Evolutionary conservation across 768 basidiomycete genomes (phyloP), one percentile per base, ranked within the genome.

Genomic region (Hypholoma fasciculare): DNA sequence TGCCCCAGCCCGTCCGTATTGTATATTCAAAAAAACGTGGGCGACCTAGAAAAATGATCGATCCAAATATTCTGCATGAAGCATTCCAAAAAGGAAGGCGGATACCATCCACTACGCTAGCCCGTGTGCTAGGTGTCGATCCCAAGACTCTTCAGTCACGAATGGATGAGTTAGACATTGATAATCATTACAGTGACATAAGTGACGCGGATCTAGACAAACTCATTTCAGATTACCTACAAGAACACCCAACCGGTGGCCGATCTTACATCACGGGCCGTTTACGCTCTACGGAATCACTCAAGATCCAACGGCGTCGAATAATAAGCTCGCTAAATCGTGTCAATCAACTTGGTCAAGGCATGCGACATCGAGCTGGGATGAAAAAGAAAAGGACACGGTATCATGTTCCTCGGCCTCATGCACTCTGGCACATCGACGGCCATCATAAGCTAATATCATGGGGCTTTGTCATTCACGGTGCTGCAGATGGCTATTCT

Each of bases 381-480:
- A 42, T 11, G 9, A n/a, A 12, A 16, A 57, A 30, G 49, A 16
- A 12, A 13, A 38, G 49, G 19, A n/a, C 20, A 12, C 36, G 42
- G 30, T 57, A 57, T 57, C 26, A 19, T 30, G 56, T 57, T 20
- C 20, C 37, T 14, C 42, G 49, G 16, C 56, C 56, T 13, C 37
- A 57, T 34, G 20, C 48, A 13, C 26, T 57, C 2, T 57, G 56
- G 56, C 56, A 57, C 39, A 6, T 57, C 5, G 56, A 57, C 14
- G 34, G 56, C 4, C 56, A 57, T 43, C 56, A 57, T 20, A 57
- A 57, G 23, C 9, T 57, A 9, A 57, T 57, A 17, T 9, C n/a
- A 5, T 57, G 56, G 56, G 56, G 49, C 7, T 23, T 57, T 57
- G 56, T 51, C 26, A 42, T 57, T 30, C 56, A 57, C 30, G 56